Conservation (phyloP, 2,329 filamentous ascomycete species). For the Colletotrichum brevisporum region DNA sequence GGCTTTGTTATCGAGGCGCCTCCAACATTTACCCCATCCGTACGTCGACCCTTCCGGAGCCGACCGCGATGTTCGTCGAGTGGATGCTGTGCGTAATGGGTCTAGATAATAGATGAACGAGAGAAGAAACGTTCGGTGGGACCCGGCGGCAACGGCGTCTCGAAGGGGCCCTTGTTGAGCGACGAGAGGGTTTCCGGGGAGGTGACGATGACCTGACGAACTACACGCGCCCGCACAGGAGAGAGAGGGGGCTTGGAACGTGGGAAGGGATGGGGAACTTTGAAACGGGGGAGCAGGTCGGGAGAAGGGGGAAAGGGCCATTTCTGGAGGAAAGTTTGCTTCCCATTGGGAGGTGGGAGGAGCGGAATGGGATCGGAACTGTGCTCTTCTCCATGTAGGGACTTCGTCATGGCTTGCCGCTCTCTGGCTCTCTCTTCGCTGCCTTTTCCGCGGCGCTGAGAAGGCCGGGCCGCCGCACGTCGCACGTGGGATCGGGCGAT, state of each 20-base stretch:
- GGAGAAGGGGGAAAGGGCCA: background rate
- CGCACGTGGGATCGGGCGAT: conserved; percentile 17
- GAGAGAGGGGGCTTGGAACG: background rate
- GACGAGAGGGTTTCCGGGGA: background rate
- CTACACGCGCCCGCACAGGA: background rate
- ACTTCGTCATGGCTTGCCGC: background rate
- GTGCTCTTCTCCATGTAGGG: conserved; percentile 10
- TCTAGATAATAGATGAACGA: background rate
- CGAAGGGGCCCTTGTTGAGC: conserved; percentile 6
- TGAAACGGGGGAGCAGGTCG: conserved; percentile 1
- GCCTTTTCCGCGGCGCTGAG: no score
- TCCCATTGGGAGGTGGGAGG: background rate
- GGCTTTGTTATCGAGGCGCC: conserved; percentile 18
- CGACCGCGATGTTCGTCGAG: background rate
- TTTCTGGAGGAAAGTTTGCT: conserved; percentile 16
- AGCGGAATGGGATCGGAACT: conserved; percentile 4
- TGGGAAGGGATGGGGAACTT: conserved; percentile 5
- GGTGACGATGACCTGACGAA: background rate
- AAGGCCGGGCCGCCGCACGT: background rate
- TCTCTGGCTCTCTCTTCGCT: background rate
- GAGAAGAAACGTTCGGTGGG: background rate
- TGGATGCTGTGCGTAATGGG: background rate
- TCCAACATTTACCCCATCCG: conserved; percentile 8
- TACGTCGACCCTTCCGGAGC: conserved; percentile 8
- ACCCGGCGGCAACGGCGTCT: conserved; percentile 7